Evolutionary conservation across 2,329 filamentous ascomycete species (phyloP).

Genomic region (Aspergillus sp.): DNA sequence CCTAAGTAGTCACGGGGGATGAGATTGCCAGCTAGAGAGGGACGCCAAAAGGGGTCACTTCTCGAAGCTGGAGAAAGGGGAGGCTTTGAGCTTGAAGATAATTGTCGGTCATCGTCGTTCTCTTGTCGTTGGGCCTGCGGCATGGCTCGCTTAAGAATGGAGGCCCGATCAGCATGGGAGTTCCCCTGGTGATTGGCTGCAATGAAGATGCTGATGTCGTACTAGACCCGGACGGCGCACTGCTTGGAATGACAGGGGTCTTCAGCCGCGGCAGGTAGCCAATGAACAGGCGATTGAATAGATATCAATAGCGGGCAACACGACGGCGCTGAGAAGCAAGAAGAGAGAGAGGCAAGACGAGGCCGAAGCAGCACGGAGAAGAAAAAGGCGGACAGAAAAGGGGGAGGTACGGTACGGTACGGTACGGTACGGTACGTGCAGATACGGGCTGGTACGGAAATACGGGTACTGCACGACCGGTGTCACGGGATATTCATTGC

Average conservation of each 20-base stretch:
- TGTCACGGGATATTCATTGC: no score
- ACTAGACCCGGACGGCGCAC: no score
- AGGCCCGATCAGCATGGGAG: constrained; percentile 8
- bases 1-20: constrained; percentile 28
- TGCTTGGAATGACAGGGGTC: no score
- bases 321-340: not conserved
- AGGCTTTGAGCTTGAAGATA: constrained; percentile 1
- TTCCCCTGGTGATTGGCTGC: not conserved
- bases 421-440: no score
- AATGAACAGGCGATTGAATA: not conserved
- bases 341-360: constrained; percentile 1
- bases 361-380: constrained; percentile 1
- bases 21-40: constrained; percentile 16
- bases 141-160: constrained; percentile 21
- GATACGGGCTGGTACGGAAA: no score
- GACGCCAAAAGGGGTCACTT: constrained; percentile 5
- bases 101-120: constrained; percentile 12
- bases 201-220: no score
- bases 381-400: constrained; percentile 3
- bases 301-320: not conserved
- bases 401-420: no score
- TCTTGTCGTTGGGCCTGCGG: constrained; percentile 25
- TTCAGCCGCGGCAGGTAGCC: not conserved
- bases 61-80: constrained; percentile 5
- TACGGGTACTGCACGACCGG: no score